Percentiles rank a stretch among this genome's conserved stretches.
These are phyloP conservation scores for Cymbopogon flexuosus DNA, from an alignment of 202 grass and related monocot genomes.

Conservation along the genomic window DNA sequence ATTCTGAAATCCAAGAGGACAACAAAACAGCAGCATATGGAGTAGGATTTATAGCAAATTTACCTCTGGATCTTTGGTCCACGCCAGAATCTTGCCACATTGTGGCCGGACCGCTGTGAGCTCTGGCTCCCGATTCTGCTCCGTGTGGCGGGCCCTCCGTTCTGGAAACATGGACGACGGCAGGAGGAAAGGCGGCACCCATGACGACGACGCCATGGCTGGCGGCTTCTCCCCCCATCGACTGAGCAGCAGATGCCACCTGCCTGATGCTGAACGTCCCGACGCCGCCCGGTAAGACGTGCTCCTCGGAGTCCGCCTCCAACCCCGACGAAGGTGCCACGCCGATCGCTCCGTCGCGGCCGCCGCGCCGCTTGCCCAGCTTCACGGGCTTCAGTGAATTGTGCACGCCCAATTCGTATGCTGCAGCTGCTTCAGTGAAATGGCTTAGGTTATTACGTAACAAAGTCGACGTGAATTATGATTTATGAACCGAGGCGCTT, in stretches of 20 bases:
- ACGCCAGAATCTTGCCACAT: slow-evolving; percentile 46
- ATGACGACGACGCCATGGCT: neutral
- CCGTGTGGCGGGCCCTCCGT: slow-evolving; percentile 7
- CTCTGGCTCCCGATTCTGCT: slow-evolving; percentile 16
- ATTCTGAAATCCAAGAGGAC: neutral
- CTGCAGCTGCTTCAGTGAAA: slow-evolving; percentile 12
- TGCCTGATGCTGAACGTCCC: slow-evolving; percentile 85
- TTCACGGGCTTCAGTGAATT: slow-evolving; percentile 36
- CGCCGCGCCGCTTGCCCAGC: neutral
- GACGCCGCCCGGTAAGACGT: slow-evolving; percentile 56
- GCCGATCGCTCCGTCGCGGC: neutral
- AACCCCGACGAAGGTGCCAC: neutral
- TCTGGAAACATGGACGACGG: neutral
- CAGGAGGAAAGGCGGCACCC: neutral
- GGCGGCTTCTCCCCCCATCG: neutral
- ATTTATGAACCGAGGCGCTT: neutral
- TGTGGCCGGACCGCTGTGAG: slow-evolving; percentile 28
- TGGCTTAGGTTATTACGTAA: too few species aligned
- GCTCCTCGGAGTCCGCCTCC: slow-evolving; percentile 40
- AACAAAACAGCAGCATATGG: neutral
- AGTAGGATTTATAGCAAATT: neutral
- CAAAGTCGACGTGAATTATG: neutral
- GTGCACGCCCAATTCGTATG: slow-evolving; percentile 42
- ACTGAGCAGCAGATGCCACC: slow-evolving; percentile 18
- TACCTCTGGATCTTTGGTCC: slow-evolving; percentile 58